Evolutionary conservation across 2,329 filamentous ascomycete genomes (phyloP).

Genomic region (Aspergillus fischeri): DNA sequence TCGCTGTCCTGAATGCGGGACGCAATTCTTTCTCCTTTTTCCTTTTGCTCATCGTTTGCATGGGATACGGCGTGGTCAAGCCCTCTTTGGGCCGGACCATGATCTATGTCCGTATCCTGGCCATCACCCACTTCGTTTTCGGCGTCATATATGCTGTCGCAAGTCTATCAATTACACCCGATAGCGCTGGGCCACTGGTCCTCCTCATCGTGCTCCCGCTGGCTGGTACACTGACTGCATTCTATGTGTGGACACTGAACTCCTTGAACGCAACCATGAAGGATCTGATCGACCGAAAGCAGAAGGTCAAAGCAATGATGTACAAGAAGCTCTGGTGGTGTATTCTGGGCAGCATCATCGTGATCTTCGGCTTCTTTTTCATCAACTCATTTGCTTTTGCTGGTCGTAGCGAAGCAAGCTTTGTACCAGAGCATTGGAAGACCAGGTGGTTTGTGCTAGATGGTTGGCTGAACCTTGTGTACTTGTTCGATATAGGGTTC

Average conservation of each 20-base stretch:
- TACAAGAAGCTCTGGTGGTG: constrained; percentile 99
- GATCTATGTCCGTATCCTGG: constrained; percentile 87
- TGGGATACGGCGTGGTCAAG: constrained; percentile 99
- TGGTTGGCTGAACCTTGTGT: constrained; percentile 95
- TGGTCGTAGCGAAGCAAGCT: constrained; percentile 76
- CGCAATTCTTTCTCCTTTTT: constrained; percentile 99
- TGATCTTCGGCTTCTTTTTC: constrained; percentile 98
- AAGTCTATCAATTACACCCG: constrained; percentile 82
- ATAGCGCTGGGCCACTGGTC: constrained; percentile 83
- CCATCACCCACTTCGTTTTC: constrained; percentile 89
- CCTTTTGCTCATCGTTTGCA: constrained; percentile 93
- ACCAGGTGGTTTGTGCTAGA: constrained; percentile 95
- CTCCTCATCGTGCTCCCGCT: constrained; percentile 90
- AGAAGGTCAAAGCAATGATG: constrained; percentile 90
- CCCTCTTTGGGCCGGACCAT: constrained; percentile 86
- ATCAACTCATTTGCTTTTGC: constrained; percentile 96
- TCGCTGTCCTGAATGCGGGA: constrained; percentile 88
- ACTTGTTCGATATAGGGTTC: constrained; percentile 87
- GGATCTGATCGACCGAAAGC: constrained; percentile 89
- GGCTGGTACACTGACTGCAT: constrained; percentile 86
- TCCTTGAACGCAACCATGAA: constrained; percentile 93
- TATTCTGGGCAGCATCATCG: constrained; percentile 83
- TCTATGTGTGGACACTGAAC: constrained; percentile 98
- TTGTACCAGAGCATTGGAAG: constrained; percentile 96
- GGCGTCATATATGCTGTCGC: constrained; percentile 90